Evolutionary conservation across 2,329 filamentous ascomycete genomes (phyloP).

Genomic region (Dactylonectria macrodidyma): DNA sequence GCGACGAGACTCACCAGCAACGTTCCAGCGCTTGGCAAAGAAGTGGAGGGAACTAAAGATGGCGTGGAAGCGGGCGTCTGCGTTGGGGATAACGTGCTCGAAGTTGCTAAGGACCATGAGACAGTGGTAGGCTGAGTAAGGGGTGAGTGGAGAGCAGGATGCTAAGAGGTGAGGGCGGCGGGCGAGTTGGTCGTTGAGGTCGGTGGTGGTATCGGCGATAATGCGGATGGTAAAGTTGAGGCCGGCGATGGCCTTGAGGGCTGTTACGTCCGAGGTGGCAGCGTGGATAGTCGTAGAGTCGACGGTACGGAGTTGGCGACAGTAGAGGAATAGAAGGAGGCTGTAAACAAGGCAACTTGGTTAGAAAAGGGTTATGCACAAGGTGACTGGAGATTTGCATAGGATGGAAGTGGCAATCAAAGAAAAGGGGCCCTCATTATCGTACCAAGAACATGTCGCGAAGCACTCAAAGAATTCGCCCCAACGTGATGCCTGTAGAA

Average conservation of each 20-base stretch:
- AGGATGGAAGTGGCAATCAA: constrained; percentile 1
- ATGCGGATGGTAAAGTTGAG: constrained; percentile 56
- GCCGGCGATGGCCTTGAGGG: constrained; percentile 54
- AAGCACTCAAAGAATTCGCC: constrained; percentile 55
- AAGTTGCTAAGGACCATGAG: constrained; percentile 53
- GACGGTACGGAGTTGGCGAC: constrained; percentile 50
- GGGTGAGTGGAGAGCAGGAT: constrained; percentile 53
- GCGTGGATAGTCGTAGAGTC: constrained; percentile 43
- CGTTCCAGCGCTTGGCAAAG: constrained; percentile 54
- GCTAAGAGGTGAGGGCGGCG: constrained; percentile 51
- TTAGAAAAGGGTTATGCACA: background rate
- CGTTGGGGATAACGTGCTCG: constrained; percentile 52
- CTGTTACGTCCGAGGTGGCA: constrained; percentile 47
- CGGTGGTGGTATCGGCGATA: constrained; percentile 54
- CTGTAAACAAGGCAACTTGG: constrained; percentile 32
- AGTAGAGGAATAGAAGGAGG: constrained; percentile 53
- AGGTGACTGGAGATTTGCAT: background rate
- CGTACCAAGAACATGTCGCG: constrained; percentile 54
- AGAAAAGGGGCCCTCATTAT: constrained; percentile 6
- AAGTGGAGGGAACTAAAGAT: constrained; percentile 53
- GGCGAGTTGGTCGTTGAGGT: constrained; percentile 53
- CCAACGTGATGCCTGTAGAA: constrained; percentile 52
- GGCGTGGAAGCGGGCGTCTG: constrained; percentile 51
- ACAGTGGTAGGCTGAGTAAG: constrained; percentile 54
- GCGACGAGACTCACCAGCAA: constrained; percentile 47